Base-by-base conservation (phyloP, 1,139 yeast species). In the Yamadazyma oceani region DNA sequence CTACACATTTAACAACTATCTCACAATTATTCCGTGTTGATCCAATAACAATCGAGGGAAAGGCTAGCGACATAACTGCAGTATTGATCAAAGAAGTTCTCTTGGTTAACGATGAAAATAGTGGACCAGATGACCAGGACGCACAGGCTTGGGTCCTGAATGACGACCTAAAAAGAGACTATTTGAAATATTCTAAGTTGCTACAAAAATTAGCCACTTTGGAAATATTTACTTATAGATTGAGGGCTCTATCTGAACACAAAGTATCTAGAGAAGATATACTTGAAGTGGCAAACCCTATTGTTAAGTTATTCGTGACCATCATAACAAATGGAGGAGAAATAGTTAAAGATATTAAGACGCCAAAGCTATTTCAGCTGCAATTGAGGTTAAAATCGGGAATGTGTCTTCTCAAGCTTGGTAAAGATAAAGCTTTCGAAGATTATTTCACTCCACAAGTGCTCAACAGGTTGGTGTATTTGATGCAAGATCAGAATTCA, bases 271-370 rank as follows among this genome's bases (percentile, higher is more conserved):
- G 53, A 55, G 39, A 64, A 43, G 64, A 48, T 44, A 57, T 66
- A 62, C 43, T 48, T 4, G 49, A 52, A 15, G 57, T 56, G 26
- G 79, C 85, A 0, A 77, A 71, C 38, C 88, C 90, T 7, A 80
- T 85, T 0, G 60, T 87, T 43, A 85, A 84, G 48, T 62, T 87
- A 28, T 67, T 88, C 31, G 67, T 77, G 29, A 78, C 90, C 2
- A 64, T 85, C 24, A 77, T 89, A 34, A 78, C 82, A 2, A 84
- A 84, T 55, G 85, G 85, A 34, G 96, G 96, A n/a, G 96, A 89
- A 53, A 73, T 89, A 19, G 77, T 82, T 2, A 68, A 75, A 19
- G 69, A 70, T 17, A 66, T 67, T 32, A 51, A 70, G 3, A 85
- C 96, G 0, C 95, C 96, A 6, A 64, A 60, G 26, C 59, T 62